Evolutionary conservation across 495 filamentous ascomycete species (phyloP).

Genomic region (Sabuloglossum arenarium): DNA sequence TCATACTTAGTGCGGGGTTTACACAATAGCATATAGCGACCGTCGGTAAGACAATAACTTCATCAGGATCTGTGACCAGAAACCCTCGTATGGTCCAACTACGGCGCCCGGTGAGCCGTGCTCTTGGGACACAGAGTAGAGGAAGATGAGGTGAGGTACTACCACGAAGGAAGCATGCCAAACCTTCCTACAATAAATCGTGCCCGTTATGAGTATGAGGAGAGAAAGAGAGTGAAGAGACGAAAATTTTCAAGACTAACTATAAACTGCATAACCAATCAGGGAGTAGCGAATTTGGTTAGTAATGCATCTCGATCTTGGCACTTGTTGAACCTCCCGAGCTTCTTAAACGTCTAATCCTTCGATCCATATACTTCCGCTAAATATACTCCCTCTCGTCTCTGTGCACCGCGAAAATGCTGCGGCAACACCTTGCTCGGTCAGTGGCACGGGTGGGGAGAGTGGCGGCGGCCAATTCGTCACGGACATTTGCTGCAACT

Average conservation of each 20-base stretch:
- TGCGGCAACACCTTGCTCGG: conserved; percentile 70
- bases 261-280: background rate
- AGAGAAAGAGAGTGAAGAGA: conserved; percentile 21
- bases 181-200: conserved; percentile 76
- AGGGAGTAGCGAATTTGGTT: background rate
- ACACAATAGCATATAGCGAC: conserved; percentile 36
- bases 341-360: conserved; percentile 1
- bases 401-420: conserved; percentile 46
- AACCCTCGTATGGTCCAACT: conserved; percentile 44
- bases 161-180: conserved; percentile 15
- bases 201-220: conserved; percentile 38
- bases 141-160: conserved; percentile 26
- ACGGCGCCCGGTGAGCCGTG: conserved; percentile 28
- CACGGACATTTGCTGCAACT: conserved; percentile 57
- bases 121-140: conserved; percentile 45
- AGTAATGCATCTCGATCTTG: background rate
- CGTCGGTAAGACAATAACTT: conserved; percentile 39
- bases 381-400: background rate
- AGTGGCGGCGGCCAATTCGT: conserved; percentile 36
- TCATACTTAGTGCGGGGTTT: too few species aligned
- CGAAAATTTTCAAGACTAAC: conserved; percentile 2
- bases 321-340: background rate
- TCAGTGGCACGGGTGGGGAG: conserved; percentile 63
- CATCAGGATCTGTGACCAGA: conserved; percentile 18
- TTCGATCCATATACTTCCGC: background rate